Evolutionary conservation across 805 yeast genomes (phyloP), one percentile per base, ranked within the genome.

Genomic region (Candida insectalens): DNA sequence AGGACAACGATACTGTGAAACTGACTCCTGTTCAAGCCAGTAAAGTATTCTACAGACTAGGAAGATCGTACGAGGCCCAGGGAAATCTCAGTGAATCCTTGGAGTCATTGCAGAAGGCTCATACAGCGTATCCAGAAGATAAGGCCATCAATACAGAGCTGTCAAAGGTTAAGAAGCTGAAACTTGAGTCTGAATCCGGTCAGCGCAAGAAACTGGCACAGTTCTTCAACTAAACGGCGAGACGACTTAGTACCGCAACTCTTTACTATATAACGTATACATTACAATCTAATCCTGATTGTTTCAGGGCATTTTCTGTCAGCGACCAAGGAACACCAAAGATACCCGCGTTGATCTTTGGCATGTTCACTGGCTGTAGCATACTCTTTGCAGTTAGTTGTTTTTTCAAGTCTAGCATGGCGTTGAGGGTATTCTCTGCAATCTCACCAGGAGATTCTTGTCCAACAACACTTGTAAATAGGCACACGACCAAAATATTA

Each of bases 301-400:
- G 46, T 13, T 55, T 36, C 37, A 84, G 47, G 0, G 69, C 69
- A 12, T 38, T 45, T 48, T 75, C 89, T 0, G 94, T 83, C 8
- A 65, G 42, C 10, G 62, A 66, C 94, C 94, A 83, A 0, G 94
- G 92, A 6, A 82, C 87, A 1, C 68, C 68, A 52, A 83, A 84
- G 2, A 84, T 70, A 0, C 94, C 94, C 20, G 89, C 70, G 45
- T 84, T 84, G 43, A 84, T 83, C 51, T 69, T 67, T 16, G 95
- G 94, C 80, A 84, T 71, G 41, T 66, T 65, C 3, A 83, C 47
- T 1, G 30, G 15, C n/a, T 17, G 16, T n/a, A n/a, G n/a, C n/a
- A n/a, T n/a, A n/a, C n/a, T n/a, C 32, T 29, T 13, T 5, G 6
- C 25, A 7, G 29, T n/a, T 25, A 71, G 36, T 43, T 74, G 74